phyloP scores from a whole-genome alignment of 805 yeast genomes.

The Pichia rugopelliculosa region DNA sequence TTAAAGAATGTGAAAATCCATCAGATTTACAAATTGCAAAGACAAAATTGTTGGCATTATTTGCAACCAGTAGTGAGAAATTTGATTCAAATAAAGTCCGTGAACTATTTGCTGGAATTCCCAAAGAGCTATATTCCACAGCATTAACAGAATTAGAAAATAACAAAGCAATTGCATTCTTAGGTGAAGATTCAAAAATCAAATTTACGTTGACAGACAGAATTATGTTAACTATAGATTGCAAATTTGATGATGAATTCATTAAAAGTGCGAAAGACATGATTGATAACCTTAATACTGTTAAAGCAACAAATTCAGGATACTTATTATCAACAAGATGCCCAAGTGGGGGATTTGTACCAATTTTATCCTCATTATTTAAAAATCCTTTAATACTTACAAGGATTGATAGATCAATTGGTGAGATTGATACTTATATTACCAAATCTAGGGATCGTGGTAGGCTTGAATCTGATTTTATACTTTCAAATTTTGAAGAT shows the following conservation, averaged over 20 bases:
- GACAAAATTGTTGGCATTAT: conserved; percentile 45
- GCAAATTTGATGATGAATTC: conserved; percentile 32
- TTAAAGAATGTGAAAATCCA: conserved; percentile 13
- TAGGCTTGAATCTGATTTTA: conserved; percentile 58
- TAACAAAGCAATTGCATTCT: conserved; percentile 47
- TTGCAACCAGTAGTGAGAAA: conserved; percentile 43
- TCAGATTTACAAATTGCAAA: conserved; percentile 30
- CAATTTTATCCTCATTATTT: conserved; percentile 50
- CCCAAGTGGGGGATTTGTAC: conserved; percentile 55
- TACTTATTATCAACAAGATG: conserved; percentile 46
- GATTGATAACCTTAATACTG: conserved; percentile 31
- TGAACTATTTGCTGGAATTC: conserved; percentile 36
- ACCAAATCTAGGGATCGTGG: conserved; percentile 68
- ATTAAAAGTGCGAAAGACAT: conserved; percentile 42
- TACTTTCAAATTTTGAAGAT: conserved; percentile 27
- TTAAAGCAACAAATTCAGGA: conserved; percentile 37
- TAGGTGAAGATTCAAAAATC: conserved; percentile 41
- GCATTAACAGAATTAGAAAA: conserved; percentile 47
- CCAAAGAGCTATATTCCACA: conserved; percentile 39
- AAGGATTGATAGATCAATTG: conserved; percentile 49
- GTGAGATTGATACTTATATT: conserved; percentile 54
- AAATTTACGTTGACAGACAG: conserved; percentile 53
- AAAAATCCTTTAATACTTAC: conserved; percentile 34
- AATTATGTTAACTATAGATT: conserved; percentile 33
- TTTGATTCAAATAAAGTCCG: conserved; percentile 42